These are phyloP conservation scores for Magnolia kwangsiensis DNA, from an alignment of 164 flowering plant genomes.

Conservation along the genomic window DNA sequence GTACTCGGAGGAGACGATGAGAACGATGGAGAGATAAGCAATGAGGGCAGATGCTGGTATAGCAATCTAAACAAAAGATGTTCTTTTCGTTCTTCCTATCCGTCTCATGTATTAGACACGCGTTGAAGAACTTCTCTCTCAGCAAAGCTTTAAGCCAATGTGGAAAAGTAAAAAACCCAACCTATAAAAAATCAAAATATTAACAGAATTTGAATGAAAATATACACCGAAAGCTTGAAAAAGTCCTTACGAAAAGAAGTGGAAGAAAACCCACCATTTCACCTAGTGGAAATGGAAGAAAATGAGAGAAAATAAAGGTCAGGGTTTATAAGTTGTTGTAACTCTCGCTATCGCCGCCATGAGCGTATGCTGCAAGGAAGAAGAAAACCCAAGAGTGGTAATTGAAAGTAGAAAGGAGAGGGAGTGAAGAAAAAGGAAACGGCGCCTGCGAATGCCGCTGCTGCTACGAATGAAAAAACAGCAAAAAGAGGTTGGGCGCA, in stretches of 20 bases:
- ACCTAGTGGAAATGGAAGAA: not conserved
- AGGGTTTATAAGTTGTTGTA: not conserved
- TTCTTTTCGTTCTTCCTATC: constrained; percentile 86
- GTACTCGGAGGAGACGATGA: constrained; percentile 76
- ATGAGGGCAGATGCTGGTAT: constrained; percentile 66
- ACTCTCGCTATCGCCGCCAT: constrained; percentile 4
- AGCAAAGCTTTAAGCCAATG: constrained; percentile 62
- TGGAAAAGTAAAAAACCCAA: constrained; percentile 37
- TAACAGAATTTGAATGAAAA: not conserved
- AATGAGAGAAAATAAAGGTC: constrained; percentile 6
- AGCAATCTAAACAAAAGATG: constrained; percentile 80
- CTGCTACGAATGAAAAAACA: constrained; percentile 12
- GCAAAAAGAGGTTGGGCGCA: not conserved
- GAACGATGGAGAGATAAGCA: constrained; percentile 62
- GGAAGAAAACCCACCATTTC: constrained; percentile 28
- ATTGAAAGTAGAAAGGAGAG: constrained; percentile 12
- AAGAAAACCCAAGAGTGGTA: constrained; percentile 8
- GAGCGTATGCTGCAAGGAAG: not conserved
- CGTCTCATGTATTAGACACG: constrained; percentile 64
- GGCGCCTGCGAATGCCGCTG: constrained; percentile 39
- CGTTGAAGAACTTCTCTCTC: constrained; percentile 66
- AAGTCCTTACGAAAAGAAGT: not conserved
- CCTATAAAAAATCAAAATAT: constrained; percentile 12
- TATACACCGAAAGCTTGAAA: not conserved
- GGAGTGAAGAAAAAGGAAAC: constrained; percentile 27